Evolutionary conservation across 352 stramenopile genomes (phyloP).

Genomic region (Nothophytophthora sp.): DNA sequence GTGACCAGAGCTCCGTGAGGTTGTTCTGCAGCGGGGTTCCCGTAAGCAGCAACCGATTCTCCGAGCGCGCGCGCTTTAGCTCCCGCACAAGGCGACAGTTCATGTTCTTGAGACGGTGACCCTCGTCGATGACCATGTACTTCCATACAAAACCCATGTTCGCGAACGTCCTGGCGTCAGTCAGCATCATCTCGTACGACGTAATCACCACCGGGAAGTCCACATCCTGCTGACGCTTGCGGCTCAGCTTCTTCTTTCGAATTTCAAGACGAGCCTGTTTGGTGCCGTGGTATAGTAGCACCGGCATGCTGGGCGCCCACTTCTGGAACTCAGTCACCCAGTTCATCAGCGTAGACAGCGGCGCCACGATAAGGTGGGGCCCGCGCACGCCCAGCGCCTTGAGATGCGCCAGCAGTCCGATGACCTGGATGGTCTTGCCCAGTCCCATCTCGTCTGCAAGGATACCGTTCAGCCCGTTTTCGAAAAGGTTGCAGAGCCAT

Average conservation of each 20-base stretch:
- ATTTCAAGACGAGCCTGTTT: slow-evolving; percentile 46
- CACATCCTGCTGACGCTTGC: slow-evolving; percentile 47
- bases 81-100: slow-evolving; percentile 94
- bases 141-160: slow-evolving; percentile 82
- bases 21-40: slow-evolving; percentile 99
- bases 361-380: slow-evolving; percentile 97
- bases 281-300: slow-evolving; percentile 97
- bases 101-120: slow-evolving; percentile 98
- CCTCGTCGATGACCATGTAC: slow-evolving; percentile 98
- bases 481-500: slow-evolving; percentile 97
- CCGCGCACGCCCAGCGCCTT: slow-evolving; percentile 88
- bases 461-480: slow-evolving; percentile 96
- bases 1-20: slow-evolving; percentile 97
- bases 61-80: slow-evolving; percentile 92
- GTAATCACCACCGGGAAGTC: slow-evolving; percentile 89
- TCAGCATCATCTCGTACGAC: slow-evolving; percentile 88
- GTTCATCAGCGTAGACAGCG: slow-evolving; percentile 97
- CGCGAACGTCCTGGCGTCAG: slow-evolving; percentile 66
- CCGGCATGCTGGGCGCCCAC: slow-evolving; percentile 91
- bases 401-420: slow-evolving; percentile 94
- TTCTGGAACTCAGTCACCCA: slow-evolving; percentile 94
- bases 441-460: slow-evolving; percentile 90
- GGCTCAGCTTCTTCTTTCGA: slow-evolving; percentile 49
- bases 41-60: slow-evolving; percentile 95
- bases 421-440: slow-evolving; percentile 93